phyloP scores from a whole-genome alignment of 2,329 filamentous ascomycete species.

The Fusarium sp. region DNA sequence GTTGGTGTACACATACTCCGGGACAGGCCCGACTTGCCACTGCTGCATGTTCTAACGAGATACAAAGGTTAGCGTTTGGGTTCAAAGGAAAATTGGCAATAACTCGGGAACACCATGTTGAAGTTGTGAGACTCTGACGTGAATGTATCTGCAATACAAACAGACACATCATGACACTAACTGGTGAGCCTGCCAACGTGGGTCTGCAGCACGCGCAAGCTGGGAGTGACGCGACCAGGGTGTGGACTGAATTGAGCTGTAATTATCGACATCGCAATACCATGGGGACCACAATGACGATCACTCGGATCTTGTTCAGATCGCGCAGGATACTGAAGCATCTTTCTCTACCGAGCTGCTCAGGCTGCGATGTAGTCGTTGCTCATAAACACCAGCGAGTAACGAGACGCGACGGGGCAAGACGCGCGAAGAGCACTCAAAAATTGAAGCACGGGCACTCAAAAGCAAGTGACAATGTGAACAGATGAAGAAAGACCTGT shows the following conservation, averaged over 20 bases:
- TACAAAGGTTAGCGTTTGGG: slow-evolving; percentile 42
- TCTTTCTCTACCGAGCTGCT: neutral
- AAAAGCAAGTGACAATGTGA: slow-evolving; percentile 28
- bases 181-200: slow-evolving; percentile 43
- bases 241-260: slow-evolving; percentile 34
- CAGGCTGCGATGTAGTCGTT: slow-evolving; percentile 1
- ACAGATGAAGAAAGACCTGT: slow-evolving; percentile 21
- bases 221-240: slow-evolving; percentile 49
- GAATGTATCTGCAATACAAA: slow-evolving; percentile 26
- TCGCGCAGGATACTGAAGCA: neutral
- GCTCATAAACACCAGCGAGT: slow-evolving; percentile 2
- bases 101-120: slow-evolving; percentile 22
- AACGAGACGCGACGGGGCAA: slow-evolving; percentile 33
- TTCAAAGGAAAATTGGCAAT: slow-evolving; percentile 7
- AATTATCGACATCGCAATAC: slow-evolving; percentile 31
- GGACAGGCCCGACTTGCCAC: slow-evolving; percentile 72
- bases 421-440: slow-evolving; percentile 35
- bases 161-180: slow-evolving; percentile 35
- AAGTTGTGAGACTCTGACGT: slow-evolving; percentile 27
- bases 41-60: slow-evolving; percentile 68
- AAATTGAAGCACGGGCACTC: slow-evolving; percentile 19
- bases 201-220: slow-evolving; percentile 45
- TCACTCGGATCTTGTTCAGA: neutral
- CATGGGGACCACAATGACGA: neutral
- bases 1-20: slow-evolving; percentile 70